Evolutionary conservation across 768 basidiomycete species (phyloP).

Genomic region (Clitopilus hobsonii): DNA sequence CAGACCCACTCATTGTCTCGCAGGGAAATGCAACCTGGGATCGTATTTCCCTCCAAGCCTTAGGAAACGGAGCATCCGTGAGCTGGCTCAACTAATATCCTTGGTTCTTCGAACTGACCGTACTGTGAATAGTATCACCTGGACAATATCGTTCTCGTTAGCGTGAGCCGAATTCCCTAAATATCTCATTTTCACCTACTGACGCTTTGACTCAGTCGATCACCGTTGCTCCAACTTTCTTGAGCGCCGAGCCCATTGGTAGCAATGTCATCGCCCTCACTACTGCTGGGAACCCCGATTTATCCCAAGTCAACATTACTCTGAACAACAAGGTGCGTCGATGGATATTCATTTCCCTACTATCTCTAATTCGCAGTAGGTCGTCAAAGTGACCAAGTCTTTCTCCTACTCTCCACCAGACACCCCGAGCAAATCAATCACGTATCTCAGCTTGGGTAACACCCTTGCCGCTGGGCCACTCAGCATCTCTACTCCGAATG

Average conservation of each 20-base stretch:
- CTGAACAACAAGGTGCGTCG: constrained; percentile 34
- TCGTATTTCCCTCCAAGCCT: constrained; percentile 44
- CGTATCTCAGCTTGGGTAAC: constrained; percentile 39
- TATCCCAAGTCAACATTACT: constrained; percentile 29
- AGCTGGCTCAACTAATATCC: no score
- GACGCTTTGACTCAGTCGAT: constrained; percentile 28
- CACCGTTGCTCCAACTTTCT: constrained; percentile 38
- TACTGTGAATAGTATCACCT: constrained; percentile 49
- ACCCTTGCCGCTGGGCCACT: constrained; percentile 36
- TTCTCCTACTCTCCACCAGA: constrained; percentile 38
- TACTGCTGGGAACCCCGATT: constrained; percentile 41
- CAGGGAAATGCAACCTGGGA: constrained; percentile 40
- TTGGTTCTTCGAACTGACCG: no score
- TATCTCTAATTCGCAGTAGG: constrained; percentile 15
- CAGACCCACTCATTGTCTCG: background rate
- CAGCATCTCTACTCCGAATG: constrained; percentile 33
- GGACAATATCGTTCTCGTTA: constrained; percentile 44
- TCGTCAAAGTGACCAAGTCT: constrained; percentile 24
- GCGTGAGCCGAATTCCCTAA: constrained; percentile 17
- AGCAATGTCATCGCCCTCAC: constrained; percentile 46
- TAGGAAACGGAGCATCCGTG: constrained; percentile 38
- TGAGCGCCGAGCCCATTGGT: constrained; percentile 47
- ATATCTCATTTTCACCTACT: background rate
- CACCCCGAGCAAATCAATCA: constrained; percentile 41
- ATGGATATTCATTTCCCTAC: background rate